Base-by-base conservation (phyloP, 805 yeast species). In the Hanseniaspora singularis region DNA sequence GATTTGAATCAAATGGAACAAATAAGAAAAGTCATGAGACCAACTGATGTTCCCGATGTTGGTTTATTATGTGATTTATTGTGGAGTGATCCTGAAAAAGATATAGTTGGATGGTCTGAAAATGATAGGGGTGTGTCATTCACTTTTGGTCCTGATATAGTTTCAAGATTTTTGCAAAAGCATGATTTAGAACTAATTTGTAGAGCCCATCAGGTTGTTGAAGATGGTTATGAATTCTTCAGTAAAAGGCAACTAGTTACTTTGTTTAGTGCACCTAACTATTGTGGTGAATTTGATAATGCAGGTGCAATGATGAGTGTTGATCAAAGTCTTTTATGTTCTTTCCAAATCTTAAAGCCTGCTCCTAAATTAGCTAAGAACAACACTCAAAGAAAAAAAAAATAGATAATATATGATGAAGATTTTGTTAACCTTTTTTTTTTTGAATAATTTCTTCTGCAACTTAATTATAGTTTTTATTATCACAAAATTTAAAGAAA, bases 261-360 rank as follows among this genome's bases (percentile, higher is more conserved):
- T 1, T 75, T 83, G 1, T 83, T 83, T 55, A 73, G 78, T 52
- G 94, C 92, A 3, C 94, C 94, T 4, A 83, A 83, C 59, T 83
- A 83, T 56, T 80, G 88, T 65, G 88, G 88, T 8, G 87, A 80
- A 58, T 80, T 80, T 62, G 76, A 79, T 54, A 80, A 80, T 57
- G 80, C 79, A 75, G 88, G 88, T 14, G 87, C 87, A 2, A 79
- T 80, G 16, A 78, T 80, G 84, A 72, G 77, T 56, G 84, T 80
- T 19, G 79, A 77, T 53, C 76, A 77, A 50, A 72, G 71, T 20
- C 64, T 80, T 54, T 76, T 77, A 64, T 80, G 88, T 55, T 76
- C 82, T 33, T 89, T 89, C 64, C 97, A 89, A 63, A 72, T 89
- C 46, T 69, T 89, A 50, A 95, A 92, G 64, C 98, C 98, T 8